Evolutionary conservation across 2,329 filamentous ascomycete genomes (phyloP), one percentile per base, ranked within the genome.

Genomic region (Claviceps humidiphila): DNA sequence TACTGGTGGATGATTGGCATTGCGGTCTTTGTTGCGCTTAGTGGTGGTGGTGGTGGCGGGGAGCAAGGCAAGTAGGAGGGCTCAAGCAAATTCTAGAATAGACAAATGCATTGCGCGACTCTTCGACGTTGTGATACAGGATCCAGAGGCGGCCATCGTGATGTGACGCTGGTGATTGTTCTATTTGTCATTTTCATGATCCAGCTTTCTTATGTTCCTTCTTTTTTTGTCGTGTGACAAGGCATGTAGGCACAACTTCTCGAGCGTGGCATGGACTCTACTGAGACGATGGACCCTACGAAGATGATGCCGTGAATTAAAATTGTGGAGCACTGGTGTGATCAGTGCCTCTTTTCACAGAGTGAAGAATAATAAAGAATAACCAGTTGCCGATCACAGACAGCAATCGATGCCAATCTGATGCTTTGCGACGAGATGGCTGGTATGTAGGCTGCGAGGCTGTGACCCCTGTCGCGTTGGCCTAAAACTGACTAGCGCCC

Each of bases 1-100:
- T 85, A 85, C 64, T 85, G 82, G 82, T 85, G 81, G 81, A 64
- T 81, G 58, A 66, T 82, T 65, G 74, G 68, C 20, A 71, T 79
- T 30, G 73, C 72, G 26, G 68, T 74, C 30, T 59, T 84, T 48
- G 63, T 85, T 57, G 63, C 78, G 6, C 59, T 81, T 56, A 70
- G 74, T 49, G 73, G 74, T 46, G 74, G 74, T 46, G 74, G 78
- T 50, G 77, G 71, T 11, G 52, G 49, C 8, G 53, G 49, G 50
- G 71, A 73, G 47, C 47, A 55, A 37, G 53, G 51, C 58, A 78
- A 78, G 66, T 77, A 71, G 69, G 71, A 9, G 5, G 51, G 39
- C 39, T 56, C 56, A 58, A 58, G 54, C 56, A 59, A 58, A 34
- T 40, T 20, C 20, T 17, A 39, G 16, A 26, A 8, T 26, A 17